A percentile compares a stretch with the other conserved stretches of the same genome.
These are phyloP conservation scores for Apiotrichum porosum DNA, from an alignment of 1,284 basidiomycete genomes.

Conservation along the genomic window DNA sequence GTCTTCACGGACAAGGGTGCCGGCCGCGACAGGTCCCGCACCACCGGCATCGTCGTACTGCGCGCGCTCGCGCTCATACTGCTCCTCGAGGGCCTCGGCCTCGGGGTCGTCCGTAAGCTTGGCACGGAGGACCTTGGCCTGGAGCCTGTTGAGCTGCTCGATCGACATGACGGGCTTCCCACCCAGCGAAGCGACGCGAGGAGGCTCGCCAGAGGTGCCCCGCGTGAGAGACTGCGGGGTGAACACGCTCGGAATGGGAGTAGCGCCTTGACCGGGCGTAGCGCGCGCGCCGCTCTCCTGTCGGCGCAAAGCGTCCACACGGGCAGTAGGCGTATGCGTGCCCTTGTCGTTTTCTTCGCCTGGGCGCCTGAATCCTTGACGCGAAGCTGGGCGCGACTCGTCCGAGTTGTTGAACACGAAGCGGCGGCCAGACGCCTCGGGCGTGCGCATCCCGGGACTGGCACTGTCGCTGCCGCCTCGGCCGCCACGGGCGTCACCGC, in stretches of 20 bases:
- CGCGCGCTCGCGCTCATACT: constrained; percentile 67
- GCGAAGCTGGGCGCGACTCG: constrained; percentile 57
- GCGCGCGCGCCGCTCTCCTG: constrained; percentile 19
- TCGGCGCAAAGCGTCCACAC: constrained; percentile 38
- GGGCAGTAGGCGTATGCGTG: constrained; percentile 1
- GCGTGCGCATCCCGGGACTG: constrained; percentile 47
- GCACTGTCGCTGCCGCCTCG: constrained; percentile 54
- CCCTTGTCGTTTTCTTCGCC: constrained; percentile 52
- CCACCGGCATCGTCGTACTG: constrained; percentile 49
- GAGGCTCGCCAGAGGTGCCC: constrained; percentile 15
- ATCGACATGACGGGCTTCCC: constrained; percentile 43
- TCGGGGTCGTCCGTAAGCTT: constrained; percentile 72
- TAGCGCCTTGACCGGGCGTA: constrained; percentile 44
- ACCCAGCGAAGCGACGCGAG: not conserved
- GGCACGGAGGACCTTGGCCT: constrained; percentile 86
- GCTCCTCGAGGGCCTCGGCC: constrained; percentile 67
- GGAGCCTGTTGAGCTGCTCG: constrained; percentile 77
- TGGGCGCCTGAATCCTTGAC: constrained; percentile 73
- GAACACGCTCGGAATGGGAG: constrained; percentile 83
- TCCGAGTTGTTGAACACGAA: constrained; percentile 48
- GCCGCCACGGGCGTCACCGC: constrained; percentile 33
- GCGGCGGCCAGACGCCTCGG: constrained; percentile 45
- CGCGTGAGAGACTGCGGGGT: constrained; percentile 58
- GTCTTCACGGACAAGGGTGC: constrained; percentile 35
- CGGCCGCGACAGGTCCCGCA: constrained; percentile 39